Base-by-base conservation (phyloP, 2,329 filamentous ascomycete genomes). In the Colletotrichum orchidophilum region DNA sequence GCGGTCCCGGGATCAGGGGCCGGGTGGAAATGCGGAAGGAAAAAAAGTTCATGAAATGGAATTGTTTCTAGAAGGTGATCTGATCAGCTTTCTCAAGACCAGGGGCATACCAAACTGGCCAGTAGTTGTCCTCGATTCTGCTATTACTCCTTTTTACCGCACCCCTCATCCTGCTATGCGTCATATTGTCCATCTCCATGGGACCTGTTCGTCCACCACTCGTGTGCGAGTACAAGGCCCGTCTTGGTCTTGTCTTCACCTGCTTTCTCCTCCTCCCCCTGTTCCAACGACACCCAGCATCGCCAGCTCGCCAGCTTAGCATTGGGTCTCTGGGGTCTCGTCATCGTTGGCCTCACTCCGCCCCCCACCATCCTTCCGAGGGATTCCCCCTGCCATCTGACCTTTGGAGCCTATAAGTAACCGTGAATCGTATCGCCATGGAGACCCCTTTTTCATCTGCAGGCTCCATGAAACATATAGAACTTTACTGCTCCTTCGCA, bases 331-430 rank as follows among this genome's bases (percentile, higher is more conserved):
- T 61, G 59, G 59, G 70, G 66, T 61, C 70, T 57, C 26, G 42
- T 66, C 54, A 39, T 63, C 60, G 70, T 70, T 60, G 66, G 66
- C 70, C 70, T 70, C 60, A 33, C 59, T 70, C 65, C 52, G 54
- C 61, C 70, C 66, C 58, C 46, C 66, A 58, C 46, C 18, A 31
- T 31, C 29, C 59, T 26, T 35, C n/a, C n/a, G n/a, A n/a, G n/a
- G n/a, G n/a, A n/a, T 31, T 33, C 61, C 42, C 39, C 55, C 42
- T 49, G 53, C 33, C 58, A 70, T 42, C 54, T 57, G 52, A 59
- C 11, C 54, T 57, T 24, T 29, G 39, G 24, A 42, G 5, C 58
- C 39, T 72, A 69, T 66, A 72, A 72, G 70, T 66, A 66, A 60
- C 29, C 63, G 42, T 33, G 42, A 31, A 46, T 18, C 68, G 53